Base-by-base conservation (phyloP, 768 basidiomycete genomes). In the Leccinellum albellum region DNA sequence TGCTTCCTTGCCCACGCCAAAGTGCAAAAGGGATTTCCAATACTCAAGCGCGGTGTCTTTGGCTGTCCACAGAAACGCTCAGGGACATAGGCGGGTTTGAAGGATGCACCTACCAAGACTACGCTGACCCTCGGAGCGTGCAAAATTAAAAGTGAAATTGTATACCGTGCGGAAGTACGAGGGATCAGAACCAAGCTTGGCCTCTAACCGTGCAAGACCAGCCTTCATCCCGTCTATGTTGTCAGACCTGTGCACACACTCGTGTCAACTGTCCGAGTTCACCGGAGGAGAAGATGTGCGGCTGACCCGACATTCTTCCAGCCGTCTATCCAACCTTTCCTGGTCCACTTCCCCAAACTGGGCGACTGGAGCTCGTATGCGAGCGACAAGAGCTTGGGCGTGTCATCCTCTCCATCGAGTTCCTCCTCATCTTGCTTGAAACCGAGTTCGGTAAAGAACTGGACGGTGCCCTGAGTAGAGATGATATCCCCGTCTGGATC, bases 311-410 rank as follows among this genome's bases (percentile, higher is more conserved):
- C 73, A 14, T 64, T 69, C 70, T 85, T 88, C 91, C 92, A 93
- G 1, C 91, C 92, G 0, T 90, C 88, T 33, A 83, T 64, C 91
- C 91, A 95, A 0, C 84, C 86, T 58, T 82, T 75, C 61, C 75
- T 79, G 31, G 76, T 78, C 86, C 91, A 96, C 56, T 80, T 77
- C 2, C 89, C 91, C 51, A 95, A 75, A 57, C 75, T 65, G 0
- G 87, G 88, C 5, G 89, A 89, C 66, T 88, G 86, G 24, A 93
- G 79, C 64, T 93, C 89, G 64, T 79, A 91, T 9, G 92, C 93
- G 40, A 96, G 75, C 6, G 88, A 84, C 44, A 95, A 80, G 51
- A 95, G 75, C 8, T 65, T 68, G 13, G 92, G 89, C 23, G 90
- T 86, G 64, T 94, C 89, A 60, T 91, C 90, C 1, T 89, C 76